phyloP scores from a whole-genome alignment of 2,329 filamentous ascomycete species.

The Ceratocystiopsis brevicomis region DNA sequence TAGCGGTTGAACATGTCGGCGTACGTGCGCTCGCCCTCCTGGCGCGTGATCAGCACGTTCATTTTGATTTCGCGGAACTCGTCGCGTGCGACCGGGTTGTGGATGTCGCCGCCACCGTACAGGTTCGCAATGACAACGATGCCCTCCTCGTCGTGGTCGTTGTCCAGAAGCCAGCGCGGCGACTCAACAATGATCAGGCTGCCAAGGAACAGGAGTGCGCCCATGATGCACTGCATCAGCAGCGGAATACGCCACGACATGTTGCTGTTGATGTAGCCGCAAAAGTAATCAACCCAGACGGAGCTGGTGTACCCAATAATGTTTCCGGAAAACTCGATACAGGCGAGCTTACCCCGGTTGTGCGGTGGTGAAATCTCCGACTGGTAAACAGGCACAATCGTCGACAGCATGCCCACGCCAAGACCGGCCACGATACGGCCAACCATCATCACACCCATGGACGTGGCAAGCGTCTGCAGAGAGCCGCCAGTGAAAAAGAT shows the following conservation, averaged over 20 bases:
- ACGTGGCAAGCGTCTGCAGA: constrained; percentile 61
- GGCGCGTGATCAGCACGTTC: constrained; percentile 79
- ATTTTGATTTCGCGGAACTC: constrained; percentile 99
- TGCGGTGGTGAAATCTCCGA: constrained; percentile 93
- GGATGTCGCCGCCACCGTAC: constrained; percentile 88
- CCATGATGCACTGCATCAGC: constrained; percentile 89
- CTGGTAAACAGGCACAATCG: constrained; percentile 85
- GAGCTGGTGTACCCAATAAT: constrained; percentile 90
- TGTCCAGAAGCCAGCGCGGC: constrained; percentile 89
- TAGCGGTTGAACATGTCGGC: constrained; percentile 89
- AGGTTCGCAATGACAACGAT: constrained; percentile 97
- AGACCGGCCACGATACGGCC: constrained; percentile 72
- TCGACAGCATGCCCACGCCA: constrained; percentile 73
- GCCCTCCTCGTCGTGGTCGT: constrained; percentile 94
- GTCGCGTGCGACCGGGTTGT: constrained; percentile 77
- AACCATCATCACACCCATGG: constrained; percentile 77
- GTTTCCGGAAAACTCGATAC: constrained; percentile 96
- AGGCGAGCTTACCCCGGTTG: constrained; percentile 85
- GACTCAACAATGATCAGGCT: constrained; percentile 93
- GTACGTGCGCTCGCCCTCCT: constrained; percentile 88
- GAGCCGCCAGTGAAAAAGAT: constrained; percentile 75
- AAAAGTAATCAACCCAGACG: constrained; percentile 97
- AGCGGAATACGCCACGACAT: constrained; percentile 82
- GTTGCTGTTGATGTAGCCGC: constrained; percentile 70
- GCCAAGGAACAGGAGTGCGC: constrained; percentile 62